Evolutionary conservation across 257 asterid species (phyloP).

Genomic region (Penstemon barbatus): DNA sequence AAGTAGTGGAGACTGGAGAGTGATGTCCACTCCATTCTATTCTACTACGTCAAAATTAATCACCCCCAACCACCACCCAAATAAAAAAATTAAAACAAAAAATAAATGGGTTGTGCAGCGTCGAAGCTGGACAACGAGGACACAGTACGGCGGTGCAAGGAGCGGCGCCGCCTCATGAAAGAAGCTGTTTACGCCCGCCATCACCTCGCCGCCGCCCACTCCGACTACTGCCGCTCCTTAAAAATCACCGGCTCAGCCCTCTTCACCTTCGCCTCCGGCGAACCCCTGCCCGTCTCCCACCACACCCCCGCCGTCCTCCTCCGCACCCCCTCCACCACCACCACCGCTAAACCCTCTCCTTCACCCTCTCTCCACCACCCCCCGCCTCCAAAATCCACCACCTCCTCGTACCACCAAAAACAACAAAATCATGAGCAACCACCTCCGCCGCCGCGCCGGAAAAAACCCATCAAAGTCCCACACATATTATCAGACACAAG

Average conservation of each 20-base stretch:
- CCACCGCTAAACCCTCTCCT: constrained; percentile 35
- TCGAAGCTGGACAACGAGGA: constrained; percentile 98
- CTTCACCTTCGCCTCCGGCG: constrained; percentile 80
- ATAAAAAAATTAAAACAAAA: background rate
- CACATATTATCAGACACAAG: constrained; percentile 91
- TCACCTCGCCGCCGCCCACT: constrained; percentile 93
- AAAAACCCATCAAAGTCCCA: constrained; percentile 58
- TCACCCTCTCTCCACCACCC: constrained; percentile 32
- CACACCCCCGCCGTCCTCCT: constrained; percentile 86
- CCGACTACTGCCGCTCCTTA: constrained; percentile 93
- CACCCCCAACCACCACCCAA: background rate
- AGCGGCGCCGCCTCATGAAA: constrained; percentile 94
- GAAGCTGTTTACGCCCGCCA: constrained; percentile 87
- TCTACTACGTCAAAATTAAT: background rate
- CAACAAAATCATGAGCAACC: constrained; percentile 17
- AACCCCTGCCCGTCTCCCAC: constrained; percentile 76
- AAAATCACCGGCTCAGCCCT: constrained; percentile 86
- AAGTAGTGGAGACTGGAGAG: constrained; percentile 31
- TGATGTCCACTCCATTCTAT: constrained; percentile 18
- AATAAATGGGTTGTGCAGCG: constrained; percentile 82
- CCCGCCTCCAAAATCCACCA: constrained; percentile 42
- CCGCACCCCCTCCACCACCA: constrained; percentile 52
- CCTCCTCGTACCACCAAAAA: constrained; percentile 40
- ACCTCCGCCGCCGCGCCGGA: constrained; percentile 48
- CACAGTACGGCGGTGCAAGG: constrained; percentile 96